These are phyloP conservation scores for Eudorina sp. DNA, from an alignment of 139 green algal species.

Conservation along the genomic window DNA sequence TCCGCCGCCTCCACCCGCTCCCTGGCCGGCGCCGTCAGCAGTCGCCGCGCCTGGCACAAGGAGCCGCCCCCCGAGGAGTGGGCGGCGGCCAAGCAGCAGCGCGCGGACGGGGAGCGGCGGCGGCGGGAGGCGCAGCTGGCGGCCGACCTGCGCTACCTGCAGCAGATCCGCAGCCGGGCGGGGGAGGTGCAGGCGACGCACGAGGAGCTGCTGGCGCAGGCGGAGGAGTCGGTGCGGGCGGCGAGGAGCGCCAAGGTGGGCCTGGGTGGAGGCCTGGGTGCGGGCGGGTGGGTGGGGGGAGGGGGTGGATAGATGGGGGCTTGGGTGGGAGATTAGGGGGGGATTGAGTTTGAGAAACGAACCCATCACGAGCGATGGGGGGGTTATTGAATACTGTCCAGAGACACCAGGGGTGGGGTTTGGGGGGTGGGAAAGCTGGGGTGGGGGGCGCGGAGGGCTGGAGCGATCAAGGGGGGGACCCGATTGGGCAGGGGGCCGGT, in stretches of 20 bases:
- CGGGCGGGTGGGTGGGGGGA: not conserved
- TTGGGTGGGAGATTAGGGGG: not conserved
- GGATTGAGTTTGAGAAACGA: not conserved
- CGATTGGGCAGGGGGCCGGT: no score
- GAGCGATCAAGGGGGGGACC: no score
- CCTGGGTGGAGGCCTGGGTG: not conserved
- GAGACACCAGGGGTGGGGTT: no score
- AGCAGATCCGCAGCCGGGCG: not conserved
- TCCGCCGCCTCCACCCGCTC: not conserved
- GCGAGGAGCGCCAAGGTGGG: slow-evolving; percentile 33
- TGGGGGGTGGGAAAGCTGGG: not conserved
- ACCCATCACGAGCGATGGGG: no score
- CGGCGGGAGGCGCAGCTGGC: slow-evolving; percentile 33
- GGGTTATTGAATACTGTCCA: no score
- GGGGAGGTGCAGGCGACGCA: slow-evolving; percentile 8
- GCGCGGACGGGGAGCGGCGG: slow-evolving; percentile 23
- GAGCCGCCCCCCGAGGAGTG: slow-evolving; percentile 29
- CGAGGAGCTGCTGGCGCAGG: not conserved
- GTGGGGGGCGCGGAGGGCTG: not conserved
- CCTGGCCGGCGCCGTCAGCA: not conserved
- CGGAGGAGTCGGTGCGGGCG: slow-evolving; percentile 36
- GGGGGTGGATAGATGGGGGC: not conserved
- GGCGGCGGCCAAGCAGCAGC: slow-evolving; percentile 5
- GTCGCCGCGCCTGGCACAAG: slow-evolving; percentile 11
- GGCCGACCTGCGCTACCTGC: slow-evolving; percentile 18